Evolutionary conservation across 176 grass and related monocot genomes (phyloP).

Genomic region (Phyllostachys edulis): DNA sequence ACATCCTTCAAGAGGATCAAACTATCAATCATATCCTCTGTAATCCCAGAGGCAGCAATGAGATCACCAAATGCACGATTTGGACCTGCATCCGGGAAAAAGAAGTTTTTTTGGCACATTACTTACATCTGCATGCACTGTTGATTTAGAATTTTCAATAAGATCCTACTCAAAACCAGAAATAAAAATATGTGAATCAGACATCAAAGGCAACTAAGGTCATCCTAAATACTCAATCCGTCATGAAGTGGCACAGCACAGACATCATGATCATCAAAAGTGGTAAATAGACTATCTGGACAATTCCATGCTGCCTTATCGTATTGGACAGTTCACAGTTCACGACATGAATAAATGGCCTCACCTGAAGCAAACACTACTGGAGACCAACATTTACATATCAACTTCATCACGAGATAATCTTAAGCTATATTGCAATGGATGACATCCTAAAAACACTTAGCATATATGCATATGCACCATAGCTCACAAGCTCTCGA

Average conservation of each 20-base stretch:
- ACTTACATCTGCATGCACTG: background rate
- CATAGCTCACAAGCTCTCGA: background rate
- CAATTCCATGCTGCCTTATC: background rate
- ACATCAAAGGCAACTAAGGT: slow-evolving; percentile 2
- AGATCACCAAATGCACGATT: slow-evolving; percentile 90
- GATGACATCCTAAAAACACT: background rate
- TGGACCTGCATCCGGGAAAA: slow-evolving; percentile 56
- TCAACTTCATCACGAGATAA: background rate
- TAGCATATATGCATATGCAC: background rate
- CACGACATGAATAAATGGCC: background rate
- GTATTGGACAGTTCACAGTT: background rate
- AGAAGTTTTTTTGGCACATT: background rate
- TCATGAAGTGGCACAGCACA: background rate
- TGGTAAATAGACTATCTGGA: background rate
- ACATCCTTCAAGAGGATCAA: slow-evolving; percentile 93
- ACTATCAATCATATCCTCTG: slow-evolving; percentile 87
- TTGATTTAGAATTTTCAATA: background rate
- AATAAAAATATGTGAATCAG: background rate
- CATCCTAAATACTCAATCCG: background rate
- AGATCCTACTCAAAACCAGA: background rate
- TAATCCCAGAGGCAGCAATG: slow-evolving; percentile 66
- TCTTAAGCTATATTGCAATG: background rate
- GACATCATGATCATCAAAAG: background rate
- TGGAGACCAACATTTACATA: background rate
- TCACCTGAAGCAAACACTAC: slow-evolving; percentile 13